phyloP scores from a whole-genome alignment of 345 rosid species.

The Populus euphratica region DNA sequence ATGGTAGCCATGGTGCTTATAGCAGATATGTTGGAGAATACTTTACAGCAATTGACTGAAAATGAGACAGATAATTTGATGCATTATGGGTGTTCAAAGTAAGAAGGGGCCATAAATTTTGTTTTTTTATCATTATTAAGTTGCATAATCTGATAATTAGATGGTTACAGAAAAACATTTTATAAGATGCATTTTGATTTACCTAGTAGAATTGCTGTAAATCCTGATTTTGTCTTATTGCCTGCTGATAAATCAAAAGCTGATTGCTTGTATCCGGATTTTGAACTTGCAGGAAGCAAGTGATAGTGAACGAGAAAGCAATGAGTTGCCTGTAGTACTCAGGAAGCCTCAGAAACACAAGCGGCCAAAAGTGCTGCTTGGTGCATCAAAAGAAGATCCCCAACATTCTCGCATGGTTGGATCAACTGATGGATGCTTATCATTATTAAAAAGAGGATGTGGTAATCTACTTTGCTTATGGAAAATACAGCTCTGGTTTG shows the following conservation, averaged over 20 bases:
- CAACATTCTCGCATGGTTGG: constrained; percentile 32
- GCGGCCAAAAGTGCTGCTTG: constrained; percentile 47
- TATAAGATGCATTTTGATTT: neutral
- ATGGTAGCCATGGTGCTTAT: neutral
- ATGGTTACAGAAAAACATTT: neutral
- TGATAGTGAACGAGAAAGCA: constrained; percentile 77
- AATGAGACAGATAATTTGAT: neutral
- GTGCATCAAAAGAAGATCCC: constrained; percentile 50
- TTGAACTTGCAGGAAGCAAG: constrained; percentile 57
- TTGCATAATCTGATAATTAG: neutral
- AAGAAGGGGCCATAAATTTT: neutral
- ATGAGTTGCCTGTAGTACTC: constrained; percentile 38
- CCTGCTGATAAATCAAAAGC: neutral
- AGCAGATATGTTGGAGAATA: neutral
- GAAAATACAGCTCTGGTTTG: neutral
- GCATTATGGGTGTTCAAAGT: neutral
- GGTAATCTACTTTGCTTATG: constrained; percentile 41
- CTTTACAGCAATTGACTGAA: neutral
- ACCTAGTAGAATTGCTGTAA: neutral
- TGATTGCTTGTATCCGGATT: neutral
- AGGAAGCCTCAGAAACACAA: constrained; percentile 59
- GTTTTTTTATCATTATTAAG: neutral
- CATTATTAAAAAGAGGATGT: constrained; percentile 66
- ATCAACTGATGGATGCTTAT: constrained; percentile 68
- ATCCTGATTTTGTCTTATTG: neutral